Evolutionary conservation across 345 rosid species (phyloP), one percentile per base, ranked within the genome.

Genomic region (Euphorbia pulcherrima): DNA sequence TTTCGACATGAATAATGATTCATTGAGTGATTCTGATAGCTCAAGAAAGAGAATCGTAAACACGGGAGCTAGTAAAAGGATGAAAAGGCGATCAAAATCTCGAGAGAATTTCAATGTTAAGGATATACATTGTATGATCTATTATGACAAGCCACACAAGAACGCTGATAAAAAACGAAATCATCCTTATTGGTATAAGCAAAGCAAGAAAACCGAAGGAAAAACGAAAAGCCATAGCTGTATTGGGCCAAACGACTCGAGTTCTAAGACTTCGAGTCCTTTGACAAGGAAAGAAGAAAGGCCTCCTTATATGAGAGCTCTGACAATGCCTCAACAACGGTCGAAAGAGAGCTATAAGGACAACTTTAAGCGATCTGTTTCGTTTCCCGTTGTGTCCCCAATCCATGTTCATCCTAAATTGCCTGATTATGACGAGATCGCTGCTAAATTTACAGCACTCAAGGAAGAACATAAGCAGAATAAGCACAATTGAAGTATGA

Each of bases 371-470:
- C 62, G 88, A 20, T 73, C 82, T 17, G 72, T 64, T 52, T 85
- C 96, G 5, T 75, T 83, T 60, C 80, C 84, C 0, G 44, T 64
- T 44, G 75, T 61, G 55, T 57, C 81, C 44, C 82, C 89, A 6
- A 75, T 71, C 65, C 88, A 88, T 70, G 92, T 92, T 47, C 97
- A 92, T 64, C 98, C 97, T n/a, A 92, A 85, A 78, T 74, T 92
- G 76, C 97, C 97, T 18, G 89, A 90, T 61, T 92, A 84, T n/a
- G 97, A 92, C 56, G 92, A 87, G 47, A 78, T 92, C 46, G 74
- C 86, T 30, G 88, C 92, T 8, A 85, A 85, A 48, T 90, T 92
- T 69, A 72, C 37, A 67, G 88, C 88, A 48, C 86, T 87, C 69
- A 87, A 79, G 87, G 80, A 77, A 66, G 80, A 85, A 54, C 59